Evolutionary conservation across 148 eudicot genomes (phyloP).

Genomic region (Nyssa sinensis): DNA sequence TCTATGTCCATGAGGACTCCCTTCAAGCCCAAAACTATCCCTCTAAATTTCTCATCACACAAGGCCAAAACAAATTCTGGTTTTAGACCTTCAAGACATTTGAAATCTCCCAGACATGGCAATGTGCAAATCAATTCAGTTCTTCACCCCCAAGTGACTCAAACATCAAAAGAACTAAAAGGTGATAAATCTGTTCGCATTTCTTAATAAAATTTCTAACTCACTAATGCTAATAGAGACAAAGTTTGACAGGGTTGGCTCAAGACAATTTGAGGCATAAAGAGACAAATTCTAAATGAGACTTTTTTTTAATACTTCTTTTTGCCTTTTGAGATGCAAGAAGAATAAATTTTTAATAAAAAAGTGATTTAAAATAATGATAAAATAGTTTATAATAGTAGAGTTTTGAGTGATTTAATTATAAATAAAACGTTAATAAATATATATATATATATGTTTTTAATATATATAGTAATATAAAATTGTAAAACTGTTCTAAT

Average conservation of each 20-base stretch:
- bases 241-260: not conserved
- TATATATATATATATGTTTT: too few species aligned
- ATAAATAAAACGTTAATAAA: too few species aligned
- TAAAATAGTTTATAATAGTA: too few species aligned
- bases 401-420: too few species aligned
- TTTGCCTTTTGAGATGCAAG: too few species aligned
- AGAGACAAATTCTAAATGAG: too few species aligned
- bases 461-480: too few species aligned
- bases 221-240: not conserved
- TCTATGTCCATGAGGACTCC: not conserved
- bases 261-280: too few species aligned
- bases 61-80: not conserved
- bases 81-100: not conserved
- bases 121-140: not conserved
- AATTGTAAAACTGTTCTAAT: too few species aligned
- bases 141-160: not conserved
- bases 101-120: not conserved
- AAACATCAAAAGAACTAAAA: not conserved
- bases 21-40: not conserved
- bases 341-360: too few species aligned
- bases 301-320: too few species aligned
- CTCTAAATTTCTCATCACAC: not conserved
- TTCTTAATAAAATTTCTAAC: not conserved
- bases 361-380: too few species aligned
- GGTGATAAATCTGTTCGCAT: slow-evolving; percentile 4